Percentiles rank a stretch among this genome's conserved stretches.
phyloP scores from a whole-genome alignment of 345 rosid species.

The Ceriops tagal region DNA sequence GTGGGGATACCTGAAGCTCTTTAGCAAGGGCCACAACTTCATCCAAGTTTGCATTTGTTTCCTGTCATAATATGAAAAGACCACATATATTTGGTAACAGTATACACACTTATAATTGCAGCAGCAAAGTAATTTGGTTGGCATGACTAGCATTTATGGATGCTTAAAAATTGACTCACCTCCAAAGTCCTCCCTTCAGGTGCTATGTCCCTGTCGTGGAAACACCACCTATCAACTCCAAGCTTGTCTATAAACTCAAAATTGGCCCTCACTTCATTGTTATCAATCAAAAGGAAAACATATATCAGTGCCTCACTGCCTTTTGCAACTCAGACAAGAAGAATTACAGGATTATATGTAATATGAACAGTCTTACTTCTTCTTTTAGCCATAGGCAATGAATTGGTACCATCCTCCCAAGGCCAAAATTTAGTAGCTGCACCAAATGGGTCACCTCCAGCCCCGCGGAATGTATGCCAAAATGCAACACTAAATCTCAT shows the following conservation, averaged over 20 bases:
- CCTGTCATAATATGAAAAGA: conserved; percentile 38
- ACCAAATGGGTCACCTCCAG: conserved; percentile 91
- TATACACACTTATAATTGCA: neutral
- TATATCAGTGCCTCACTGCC: neutral
- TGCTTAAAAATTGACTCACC: conserved; percentile 35
- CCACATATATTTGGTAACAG: neutral
- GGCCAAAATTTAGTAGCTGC: conserved; percentile 87
- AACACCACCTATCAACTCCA: conserved; percentile 94
- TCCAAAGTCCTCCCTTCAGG: conserved; percentile 74
- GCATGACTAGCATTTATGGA: no score
- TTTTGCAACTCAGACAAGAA: neutral
- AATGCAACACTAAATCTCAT: conserved; percentile 95
- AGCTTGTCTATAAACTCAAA: conserved; percentile 89
- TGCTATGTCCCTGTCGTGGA: conserved; percentile 96
- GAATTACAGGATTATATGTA: neutral
- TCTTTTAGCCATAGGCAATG: conserved; percentile 88
- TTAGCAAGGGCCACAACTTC: conserved; percentile 90
- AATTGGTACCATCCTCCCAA: conserved; percentile 97
- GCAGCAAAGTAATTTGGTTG: no score
- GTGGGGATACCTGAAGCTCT: conserved; percentile 61
- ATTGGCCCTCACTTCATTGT: conserved; percentile 85
- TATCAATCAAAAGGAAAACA: neutral
- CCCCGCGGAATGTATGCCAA: conserved; percentile 97
- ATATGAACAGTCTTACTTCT: conserved; percentile 61
- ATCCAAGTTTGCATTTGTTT: conserved; percentile 81